phyloP scores from a whole-genome alignment of 2,329 filamentous ascomycete genomes.

The Botrytis deweyae region DNA sequence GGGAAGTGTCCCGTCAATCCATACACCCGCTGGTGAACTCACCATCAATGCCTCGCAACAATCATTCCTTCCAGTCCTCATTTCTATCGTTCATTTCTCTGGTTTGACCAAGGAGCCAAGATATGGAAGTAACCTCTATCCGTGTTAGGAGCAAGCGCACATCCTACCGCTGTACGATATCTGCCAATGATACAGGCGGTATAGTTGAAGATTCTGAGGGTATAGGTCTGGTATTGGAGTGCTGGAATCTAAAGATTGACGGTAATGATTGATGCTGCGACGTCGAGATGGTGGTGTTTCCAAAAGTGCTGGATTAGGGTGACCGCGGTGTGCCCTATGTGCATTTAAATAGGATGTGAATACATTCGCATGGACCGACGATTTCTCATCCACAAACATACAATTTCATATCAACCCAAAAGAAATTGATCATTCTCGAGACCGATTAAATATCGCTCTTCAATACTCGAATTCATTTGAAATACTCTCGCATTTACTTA shows the following conservation, averaged over 20 bases:
- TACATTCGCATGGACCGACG: background rate
- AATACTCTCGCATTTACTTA: background rate
- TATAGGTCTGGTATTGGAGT: background rate
- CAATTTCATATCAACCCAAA: background rate
- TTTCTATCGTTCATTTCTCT: background rate
- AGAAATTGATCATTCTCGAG: background rate
- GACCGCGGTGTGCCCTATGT: background rate
- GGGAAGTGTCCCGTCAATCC: no score
- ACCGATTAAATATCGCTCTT: background rate
- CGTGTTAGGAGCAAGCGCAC: no score
- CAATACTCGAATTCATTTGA: background rate
- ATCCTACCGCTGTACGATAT: background rate
- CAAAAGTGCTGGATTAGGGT: background rate
- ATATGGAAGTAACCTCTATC: background rate
- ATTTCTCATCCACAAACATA: background rate
- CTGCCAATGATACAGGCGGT: background rate
- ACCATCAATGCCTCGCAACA: no score
- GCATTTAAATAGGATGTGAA: background rate
- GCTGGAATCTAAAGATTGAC: background rate
- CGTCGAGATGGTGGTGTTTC: background rate
- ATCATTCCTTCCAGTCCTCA: background rate
- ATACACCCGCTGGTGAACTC: background rate
- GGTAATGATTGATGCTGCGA: background rate
- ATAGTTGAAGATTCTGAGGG: background rate
- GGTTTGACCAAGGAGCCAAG: background rate